phyloP scores from a whole-genome alignment of 1,284 basidiomycete genomes.

The Rhodotorula sp. region DNA sequence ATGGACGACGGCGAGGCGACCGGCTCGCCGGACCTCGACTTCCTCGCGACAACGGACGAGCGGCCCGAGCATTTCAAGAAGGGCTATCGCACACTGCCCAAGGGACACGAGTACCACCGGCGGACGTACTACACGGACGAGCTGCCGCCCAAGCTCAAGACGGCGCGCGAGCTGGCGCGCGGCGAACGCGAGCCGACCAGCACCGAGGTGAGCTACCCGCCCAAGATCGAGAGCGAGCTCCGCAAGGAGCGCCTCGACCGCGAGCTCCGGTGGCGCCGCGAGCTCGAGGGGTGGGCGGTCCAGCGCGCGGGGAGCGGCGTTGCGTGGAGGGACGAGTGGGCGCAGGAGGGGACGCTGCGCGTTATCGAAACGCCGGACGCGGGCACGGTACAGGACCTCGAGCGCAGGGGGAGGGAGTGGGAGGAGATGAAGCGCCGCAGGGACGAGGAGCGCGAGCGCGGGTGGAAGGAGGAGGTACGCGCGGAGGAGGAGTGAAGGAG shows the following conservation, averaged over 20 bases:
- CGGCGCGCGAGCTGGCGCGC: slow-evolving; percentile 72
- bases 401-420: slow-evolving; percentile 8
- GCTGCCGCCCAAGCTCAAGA: slow-evolving; percentile 68
- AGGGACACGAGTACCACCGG: slow-evolving; percentile 63
- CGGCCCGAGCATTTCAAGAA: slow-evolving; percentile 48
- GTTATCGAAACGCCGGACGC: slow-evolving; percentile 24
- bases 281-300: slow-evolving; percentile 47
- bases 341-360: slow-evolving; percentile 18
- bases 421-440: slow-evolving; percentile 8
- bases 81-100: slow-evolving; percentile 62
- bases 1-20: slow-evolving; percentile 41
- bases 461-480: slow-evolving; percentile 6
- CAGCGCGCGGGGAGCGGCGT: slow-evolving; percentile 42
- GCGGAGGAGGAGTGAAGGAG: neutral
- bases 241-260: slow-evolving; percentile 44
- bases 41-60: slow-evolving; percentile 37
- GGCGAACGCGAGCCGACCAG: slow-evolving; percentile 81
- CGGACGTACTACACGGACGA: slow-evolving; percentile 68
- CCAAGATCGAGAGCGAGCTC: slow-evolving; percentile 66
- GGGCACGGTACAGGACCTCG: slow-evolving; percentile 10
- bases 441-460: slow-evolving; percentile 8
- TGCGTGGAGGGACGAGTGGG: slow-evolving; percentile 42
- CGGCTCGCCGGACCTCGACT: slow-evolving; percentile 38
- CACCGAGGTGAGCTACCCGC: slow-evolving; percentile 76
- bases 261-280: slow-evolving; percentile 45